Evolutionary conservation across 2,329 filamentous ascomycete species (phyloP).

Genomic region (Aspergillus unguis): DNA sequence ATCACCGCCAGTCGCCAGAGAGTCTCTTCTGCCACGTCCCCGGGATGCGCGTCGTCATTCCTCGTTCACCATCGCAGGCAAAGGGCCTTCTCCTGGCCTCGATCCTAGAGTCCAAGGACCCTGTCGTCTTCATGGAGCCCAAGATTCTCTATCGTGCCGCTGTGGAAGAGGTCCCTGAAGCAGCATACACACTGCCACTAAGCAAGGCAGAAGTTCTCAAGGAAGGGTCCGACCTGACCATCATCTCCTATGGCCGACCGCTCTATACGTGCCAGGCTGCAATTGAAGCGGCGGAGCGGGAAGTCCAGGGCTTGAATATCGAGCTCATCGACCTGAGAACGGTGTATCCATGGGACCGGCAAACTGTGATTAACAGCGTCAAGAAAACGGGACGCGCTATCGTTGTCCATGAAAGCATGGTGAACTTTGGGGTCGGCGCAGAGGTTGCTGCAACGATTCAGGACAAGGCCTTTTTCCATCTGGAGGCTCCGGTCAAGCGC

Average conservation of each 20-base stretch:
- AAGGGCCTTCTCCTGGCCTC: conserved; percentile 78
- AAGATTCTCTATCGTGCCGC: conserved; percentile 90
- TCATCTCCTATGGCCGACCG: conserved; percentile 86
- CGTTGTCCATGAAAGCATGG: conserved; percentile 88
- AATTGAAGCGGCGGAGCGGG: conserved; percentile 66
- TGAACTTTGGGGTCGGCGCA: conserved; percentile 83
- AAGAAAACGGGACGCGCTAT: conserved; percentile 81
- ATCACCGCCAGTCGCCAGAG: conserved; percentile 89
- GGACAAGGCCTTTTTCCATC: conserved; percentile 75
- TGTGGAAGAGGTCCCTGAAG: conserved; percentile 83
- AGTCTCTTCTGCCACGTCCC: conserved; percentile 84
- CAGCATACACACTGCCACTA: conserved; percentile 76
- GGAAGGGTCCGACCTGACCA: conserved; percentile 74
- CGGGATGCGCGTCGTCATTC: conserved; percentile 79
- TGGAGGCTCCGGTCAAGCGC: conserved; percentile 81
- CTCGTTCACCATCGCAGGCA: conserved; percentile 79
- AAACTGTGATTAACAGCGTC: conserved; percentile 76
- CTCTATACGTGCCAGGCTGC: conserved; percentile 79
- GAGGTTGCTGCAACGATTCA: conserved; percentile 87
- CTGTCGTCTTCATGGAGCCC: conserved; percentile 89
- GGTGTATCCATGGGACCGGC: conserved; percentile 86
- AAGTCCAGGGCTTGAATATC: conserved; percentile 69
- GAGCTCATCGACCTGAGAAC: conserved; percentile 87
- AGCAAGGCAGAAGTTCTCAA: conserved; percentile 83
- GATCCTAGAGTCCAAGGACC: conserved; percentile 74